Evolutionary conservation across 805 yeast species (phyloP).

Genomic region (Maudiozyma saulgeensis): DNA sequence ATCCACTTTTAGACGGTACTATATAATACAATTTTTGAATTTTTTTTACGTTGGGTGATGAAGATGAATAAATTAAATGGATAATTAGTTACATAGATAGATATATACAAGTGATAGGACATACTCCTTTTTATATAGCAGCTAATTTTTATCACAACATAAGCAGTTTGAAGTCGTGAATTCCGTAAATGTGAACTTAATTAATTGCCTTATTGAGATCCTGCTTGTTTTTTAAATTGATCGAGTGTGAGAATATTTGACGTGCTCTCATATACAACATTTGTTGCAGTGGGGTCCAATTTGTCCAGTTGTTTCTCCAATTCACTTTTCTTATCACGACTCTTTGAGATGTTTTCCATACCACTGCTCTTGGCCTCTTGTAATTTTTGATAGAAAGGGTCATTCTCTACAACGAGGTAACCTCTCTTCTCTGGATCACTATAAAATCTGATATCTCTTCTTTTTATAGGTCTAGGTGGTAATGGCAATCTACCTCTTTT

Average conservation of each 20-base stretch:
- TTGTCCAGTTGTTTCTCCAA: slow-evolving; percentile 27
- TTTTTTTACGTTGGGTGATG: neutral
- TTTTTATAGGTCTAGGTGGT: slow-evolving; percentile 74
- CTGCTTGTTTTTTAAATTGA: slow-evolving; percentile 1
- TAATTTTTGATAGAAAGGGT: slow-evolving; percentile 21
- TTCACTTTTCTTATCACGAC: slow-evolving; percentile 27
- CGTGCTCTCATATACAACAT: neutral
- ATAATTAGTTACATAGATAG: neutral
- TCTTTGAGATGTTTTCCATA: slow-evolving; percentile 11
- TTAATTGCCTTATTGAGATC: neutral
- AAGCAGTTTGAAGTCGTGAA: no score
- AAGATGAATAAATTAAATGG: neutral
- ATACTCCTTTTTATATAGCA: no score
- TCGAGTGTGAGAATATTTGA: slow-evolving; percentile 6
- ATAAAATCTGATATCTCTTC: slow-evolving; percentile 73
- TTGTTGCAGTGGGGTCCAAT: slow-evolving; percentile 26
- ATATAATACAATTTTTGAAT: neutral
- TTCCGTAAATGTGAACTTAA: no score
- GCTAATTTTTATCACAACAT: no score
- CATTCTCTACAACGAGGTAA: slow-evolving; percentile 43
- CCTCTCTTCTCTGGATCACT: slow-evolving; percentile 67
- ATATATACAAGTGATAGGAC: neutral
- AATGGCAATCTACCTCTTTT: slow-evolving; percentile 75
- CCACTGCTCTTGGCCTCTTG: slow-evolving; percentile 16
- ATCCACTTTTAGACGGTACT: no score